A percentile compares a stretch with the other conserved stretches of the same genome.
Conservation (phyloP, 2,329 filamentous ascomycete species). For the Diplodia seriata region DNA sequence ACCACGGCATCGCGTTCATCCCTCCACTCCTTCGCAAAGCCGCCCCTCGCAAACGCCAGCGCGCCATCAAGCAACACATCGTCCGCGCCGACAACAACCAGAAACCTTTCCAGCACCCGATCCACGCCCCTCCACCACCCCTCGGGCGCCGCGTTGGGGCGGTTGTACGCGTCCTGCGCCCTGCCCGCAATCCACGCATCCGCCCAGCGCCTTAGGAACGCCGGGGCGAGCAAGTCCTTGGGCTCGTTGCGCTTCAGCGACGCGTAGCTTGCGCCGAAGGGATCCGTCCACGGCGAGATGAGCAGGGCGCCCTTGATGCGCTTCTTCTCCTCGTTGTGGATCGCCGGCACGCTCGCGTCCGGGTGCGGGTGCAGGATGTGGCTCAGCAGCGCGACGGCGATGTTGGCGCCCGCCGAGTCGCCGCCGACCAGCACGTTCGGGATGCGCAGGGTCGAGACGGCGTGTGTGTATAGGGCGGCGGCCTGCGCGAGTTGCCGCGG, state of each 20-base stretch:
- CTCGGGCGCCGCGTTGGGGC: conserved; percentile 3
- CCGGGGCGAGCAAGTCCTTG: background rate
- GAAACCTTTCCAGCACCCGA: background rate
- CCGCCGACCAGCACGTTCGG: conserved; percentile 31
- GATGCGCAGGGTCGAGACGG: conserved; percentile 32
- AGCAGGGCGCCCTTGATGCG: conserved; percentile 6
- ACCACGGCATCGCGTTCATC: background rate
- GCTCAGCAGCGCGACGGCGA: conserved; percentile 38
- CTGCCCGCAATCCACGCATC: background rate
- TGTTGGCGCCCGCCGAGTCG: conserved; percentile 38
- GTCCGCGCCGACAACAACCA: background rate
- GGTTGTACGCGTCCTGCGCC: conserved; percentile 11
- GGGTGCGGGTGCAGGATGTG: conserved; percentile 40
- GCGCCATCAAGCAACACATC: conserved; percentile 19
- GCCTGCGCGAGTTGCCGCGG: conserved; percentile 40
- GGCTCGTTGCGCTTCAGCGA: background rate
- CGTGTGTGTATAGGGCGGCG: conserved; percentile 35
- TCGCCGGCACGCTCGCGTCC: conserved; percentile 33
- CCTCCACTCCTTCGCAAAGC: conserved; percentile 7
- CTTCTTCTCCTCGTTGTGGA: too few relatives aligned
- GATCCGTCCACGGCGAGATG: conserved; percentile 29
- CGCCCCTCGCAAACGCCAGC: background rate
- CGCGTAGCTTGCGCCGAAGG: background rate
- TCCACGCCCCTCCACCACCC: conserved; percentile 16
- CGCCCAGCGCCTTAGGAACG: background rate